phyloP scores from a whole-genome alignment of 192 early-diverging fungal species.

The Gamsiella multidivaricata region DNA sequence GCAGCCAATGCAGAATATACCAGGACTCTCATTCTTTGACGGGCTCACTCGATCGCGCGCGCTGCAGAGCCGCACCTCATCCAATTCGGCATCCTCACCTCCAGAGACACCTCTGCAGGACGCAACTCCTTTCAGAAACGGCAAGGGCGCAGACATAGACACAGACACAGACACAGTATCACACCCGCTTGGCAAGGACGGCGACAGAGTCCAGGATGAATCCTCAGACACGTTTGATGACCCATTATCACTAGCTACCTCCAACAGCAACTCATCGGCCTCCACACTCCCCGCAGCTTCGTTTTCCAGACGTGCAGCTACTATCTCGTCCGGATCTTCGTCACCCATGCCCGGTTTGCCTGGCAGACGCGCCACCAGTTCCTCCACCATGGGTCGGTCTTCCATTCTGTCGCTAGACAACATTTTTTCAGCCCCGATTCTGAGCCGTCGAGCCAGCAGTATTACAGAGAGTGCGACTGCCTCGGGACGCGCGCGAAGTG shows the following conservation, averaged over 20 bases:
- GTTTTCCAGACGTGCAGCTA: constrained; percentile 34
- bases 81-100: constrained; percentile 3
- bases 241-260: constrained; percentile 4
- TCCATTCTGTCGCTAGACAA: constrained; percentile 38
- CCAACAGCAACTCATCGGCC: neutral
- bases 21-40: constrained; percentile 51
- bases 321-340: constrained; percentile 29
- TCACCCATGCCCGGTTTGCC: constrained; percentile 13
- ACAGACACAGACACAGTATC: neutral
- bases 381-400: constrained; percentile 8
- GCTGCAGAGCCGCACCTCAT: neutral
- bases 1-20: constrained; percentile 44
- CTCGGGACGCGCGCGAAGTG: constrained; percentile 16
- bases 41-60: constrained; percentile 31
- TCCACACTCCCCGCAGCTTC: constrained; percentile 26
- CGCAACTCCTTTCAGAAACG: constrained; percentile 21
- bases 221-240: constrained; percentile 15
- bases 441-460: constrained; percentile 17
- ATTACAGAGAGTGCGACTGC: neutral
- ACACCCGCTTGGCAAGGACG: neutral
- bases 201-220: neutral
- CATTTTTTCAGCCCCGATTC: constrained; percentile 24
- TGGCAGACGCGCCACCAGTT: constrained; percentile 9
- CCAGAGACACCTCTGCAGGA: constrained; percentile 32
- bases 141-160: neutral